Evolutionary conservation across 1,284 basidiomycete species (phyloP).

Genomic region (Marasmius fiardii): DNA sequence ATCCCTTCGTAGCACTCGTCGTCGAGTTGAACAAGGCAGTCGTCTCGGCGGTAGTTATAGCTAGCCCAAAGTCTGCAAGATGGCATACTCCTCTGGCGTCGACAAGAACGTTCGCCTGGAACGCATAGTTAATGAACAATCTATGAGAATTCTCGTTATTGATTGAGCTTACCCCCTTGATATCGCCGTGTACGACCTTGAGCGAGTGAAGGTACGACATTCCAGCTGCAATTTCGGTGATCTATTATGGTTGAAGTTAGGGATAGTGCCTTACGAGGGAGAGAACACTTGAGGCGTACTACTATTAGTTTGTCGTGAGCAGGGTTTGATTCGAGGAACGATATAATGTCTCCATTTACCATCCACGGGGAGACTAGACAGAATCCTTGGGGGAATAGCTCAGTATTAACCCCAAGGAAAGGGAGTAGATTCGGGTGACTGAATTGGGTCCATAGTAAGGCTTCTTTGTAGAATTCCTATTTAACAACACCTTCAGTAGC

Average conservation of each 20-base stretch:
- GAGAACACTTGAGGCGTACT: neutral
- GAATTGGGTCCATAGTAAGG: constrained; percentile 13
- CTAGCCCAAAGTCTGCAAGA: constrained; percentile 1
- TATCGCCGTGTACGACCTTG: neutral
- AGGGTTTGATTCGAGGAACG: constrained; percentile 10
- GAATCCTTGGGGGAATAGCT: constrained; percentile 7
- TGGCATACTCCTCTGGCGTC: neutral
- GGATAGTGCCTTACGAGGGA: too few species aligned
- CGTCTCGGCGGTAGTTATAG: neutral
- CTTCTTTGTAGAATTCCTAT: constrained; percentile 13
- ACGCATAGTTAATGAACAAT: neutral
- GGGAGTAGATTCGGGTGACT: constrained; percentile 14
- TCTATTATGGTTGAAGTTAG: neutral
- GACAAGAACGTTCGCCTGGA: neutral
- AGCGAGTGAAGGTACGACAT: neutral
- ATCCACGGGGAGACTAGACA: constrained; percentile 16
- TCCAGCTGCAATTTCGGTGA: neutral
- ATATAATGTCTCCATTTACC: constrained; percentile 11
- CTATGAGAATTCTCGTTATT: too few species aligned
- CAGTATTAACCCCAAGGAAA: constrained; percentile 12
- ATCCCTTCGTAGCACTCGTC: neutral
- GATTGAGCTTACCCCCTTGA: neutral
- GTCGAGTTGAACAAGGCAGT: neutral
- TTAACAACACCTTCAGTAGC: neutral
- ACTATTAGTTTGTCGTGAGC: constrained; percentile 4